phyloP scores from a whole-genome alignment of 441 rosid genomes.

The Euphorbia celastroides region DNA sequence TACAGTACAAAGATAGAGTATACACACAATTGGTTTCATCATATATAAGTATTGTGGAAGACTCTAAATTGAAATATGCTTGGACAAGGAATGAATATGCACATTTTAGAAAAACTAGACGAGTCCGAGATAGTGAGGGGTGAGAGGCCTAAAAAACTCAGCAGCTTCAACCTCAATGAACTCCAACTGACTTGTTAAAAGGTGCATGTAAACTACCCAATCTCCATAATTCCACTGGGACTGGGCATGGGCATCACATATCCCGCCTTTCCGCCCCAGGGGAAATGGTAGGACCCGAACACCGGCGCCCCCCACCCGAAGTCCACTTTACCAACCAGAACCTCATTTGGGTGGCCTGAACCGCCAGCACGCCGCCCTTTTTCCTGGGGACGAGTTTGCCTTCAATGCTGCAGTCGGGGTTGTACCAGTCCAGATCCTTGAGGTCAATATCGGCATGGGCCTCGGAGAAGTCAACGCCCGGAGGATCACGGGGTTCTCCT shows the following conservation, averaged over 20 bases:
- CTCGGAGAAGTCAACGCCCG: constrained; percentile 56
- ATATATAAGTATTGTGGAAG: no score
- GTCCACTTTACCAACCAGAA: constrained; percentile 42
- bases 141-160: constrained; percentile 45
- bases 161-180: constrained; percentile 49
- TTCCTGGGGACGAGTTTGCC: constrained; percentile 61
- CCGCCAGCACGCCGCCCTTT: constrained; percentile 60
- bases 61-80: no score
- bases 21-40: no score
- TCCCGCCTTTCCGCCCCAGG: constrained; percentile 75
- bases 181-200: constrained; percentile 41
- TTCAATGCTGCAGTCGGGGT: constrained; percentile 53
- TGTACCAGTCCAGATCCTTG: constrained; percentile 45
- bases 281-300: constrained; percentile 75
- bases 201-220: constrained; percentile 77
- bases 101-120: neutral
- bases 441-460: constrained; percentile 55
- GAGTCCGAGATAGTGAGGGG: constrained; percentile 31
- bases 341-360: no score
- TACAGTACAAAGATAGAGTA: no score
- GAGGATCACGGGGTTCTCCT: no score
- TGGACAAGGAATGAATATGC: no score
- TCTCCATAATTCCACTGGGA: constrained; percentile 47
- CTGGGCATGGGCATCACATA: constrained; percentile 92
- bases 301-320: constrained; percentile 79